Percentiles rank a stretch among this genome's conserved stretches.
These are phyloP conservation scores for Chalciporus sphaerocephalus DNA, from an alignment of 768 basidiomycete species.

Conservation along the genomic window DNA sequence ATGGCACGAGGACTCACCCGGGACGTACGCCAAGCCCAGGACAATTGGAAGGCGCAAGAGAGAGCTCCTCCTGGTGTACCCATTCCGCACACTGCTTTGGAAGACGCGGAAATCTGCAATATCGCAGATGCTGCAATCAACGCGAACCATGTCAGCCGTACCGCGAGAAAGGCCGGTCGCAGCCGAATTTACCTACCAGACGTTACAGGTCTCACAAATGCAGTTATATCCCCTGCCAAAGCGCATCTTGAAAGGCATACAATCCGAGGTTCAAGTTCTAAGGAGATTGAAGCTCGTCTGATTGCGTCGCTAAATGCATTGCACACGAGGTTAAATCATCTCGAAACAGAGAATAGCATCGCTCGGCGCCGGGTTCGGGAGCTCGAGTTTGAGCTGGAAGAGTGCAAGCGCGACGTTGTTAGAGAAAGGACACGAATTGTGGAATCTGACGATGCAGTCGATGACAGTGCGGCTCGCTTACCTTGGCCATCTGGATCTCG, in stretches of 20 bases:
- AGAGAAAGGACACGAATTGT: slow-evolving; percentile 62
- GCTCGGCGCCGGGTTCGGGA: slow-evolving; percentile 82
- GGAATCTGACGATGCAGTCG: slow-evolving; percentile 45
- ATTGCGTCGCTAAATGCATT: slow-evolving; percentile 57
- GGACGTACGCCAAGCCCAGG: slow-evolving; percentile 48
- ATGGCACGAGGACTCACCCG: slow-evolving; percentile 53
- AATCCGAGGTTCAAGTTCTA: slow-evolving; percentile 44
- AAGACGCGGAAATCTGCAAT: slow-evolving; percentile 29
- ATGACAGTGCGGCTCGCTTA: slow-evolving; percentile 15
- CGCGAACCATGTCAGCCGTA: slow-evolving; percentile 3
- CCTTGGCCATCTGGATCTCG: slow-evolving; percentile 20
- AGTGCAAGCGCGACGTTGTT: slow-evolving; percentile 73
- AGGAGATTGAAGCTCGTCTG: slow-evolving; percentile 69
- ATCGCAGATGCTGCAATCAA: slow-evolving; percentile 13
- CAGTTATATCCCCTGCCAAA: slow-evolving; percentile 70
- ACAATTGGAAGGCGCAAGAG: slow-evolving; percentile 13
- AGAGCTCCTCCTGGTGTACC: not conserved
- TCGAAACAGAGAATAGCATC: slow-evolving; percentile 79
- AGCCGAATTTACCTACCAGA: slow-evolving; percentile 66
- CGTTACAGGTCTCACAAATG: slow-evolving; percentile 78
- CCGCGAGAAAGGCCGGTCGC: slow-evolving; percentile 24
- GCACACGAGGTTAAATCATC: slow-evolving; percentile 62
- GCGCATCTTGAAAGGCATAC: slow-evolving; percentile 46
- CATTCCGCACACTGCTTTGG: slow-evolving; percentile 5
- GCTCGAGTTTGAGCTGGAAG: slow-evolving; percentile 81